Percentiles rank a stretch among this genome's conserved stretches.
Conservation (phyloP, 345 rosid genomes). For the Salix koriyanagi region DNA sequence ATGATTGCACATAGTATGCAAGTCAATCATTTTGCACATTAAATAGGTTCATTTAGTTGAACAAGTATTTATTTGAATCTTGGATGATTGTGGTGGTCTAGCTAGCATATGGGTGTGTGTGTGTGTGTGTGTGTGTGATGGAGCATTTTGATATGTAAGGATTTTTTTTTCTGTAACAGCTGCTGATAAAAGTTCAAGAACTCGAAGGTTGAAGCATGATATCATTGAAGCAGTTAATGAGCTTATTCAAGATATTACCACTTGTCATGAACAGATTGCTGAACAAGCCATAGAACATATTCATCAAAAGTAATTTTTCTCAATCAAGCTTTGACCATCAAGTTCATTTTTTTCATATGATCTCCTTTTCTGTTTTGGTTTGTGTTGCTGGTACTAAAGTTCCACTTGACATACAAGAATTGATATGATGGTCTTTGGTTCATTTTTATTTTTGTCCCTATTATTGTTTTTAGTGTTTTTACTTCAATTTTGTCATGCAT, state of each 20-base stretch:
- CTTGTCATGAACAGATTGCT: slow-evolving; percentile 96
- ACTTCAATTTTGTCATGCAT: background rate
- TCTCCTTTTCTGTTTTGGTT: background rate
- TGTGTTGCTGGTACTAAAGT: background rate
- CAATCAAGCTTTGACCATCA: background rate
- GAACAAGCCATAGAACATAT: slow-evolving; percentile 99
- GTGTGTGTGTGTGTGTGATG: background rate
- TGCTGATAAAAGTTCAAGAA: slow-evolving; percentile 86
- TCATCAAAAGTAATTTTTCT: slow-evolving; percentile 76
- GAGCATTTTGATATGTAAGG: slow-evolving; percentile 14
- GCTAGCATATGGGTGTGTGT: background rate
- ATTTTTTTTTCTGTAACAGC: slow-evolving; percentile 45
- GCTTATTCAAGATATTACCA: slow-evolving; percentile 76
- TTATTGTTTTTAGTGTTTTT: background rate
- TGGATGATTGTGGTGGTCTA: background rate
- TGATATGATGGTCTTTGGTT: background rate
- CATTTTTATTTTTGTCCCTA: background rate
- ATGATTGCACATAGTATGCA: background rate
- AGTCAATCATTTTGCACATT: background rate
- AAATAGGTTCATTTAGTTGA: background rate
- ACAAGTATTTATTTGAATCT: background rate
- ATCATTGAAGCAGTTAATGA: slow-evolving; percentile 95
- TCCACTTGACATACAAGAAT: background rate
- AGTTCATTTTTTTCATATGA: background rate
- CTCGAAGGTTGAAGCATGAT: slow-evolving; percentile 91